These are phyloP conservation scores for Candida boleticola DNA, from an alignment of 805 yeast species.

Conservation along the genomic window DNA sequence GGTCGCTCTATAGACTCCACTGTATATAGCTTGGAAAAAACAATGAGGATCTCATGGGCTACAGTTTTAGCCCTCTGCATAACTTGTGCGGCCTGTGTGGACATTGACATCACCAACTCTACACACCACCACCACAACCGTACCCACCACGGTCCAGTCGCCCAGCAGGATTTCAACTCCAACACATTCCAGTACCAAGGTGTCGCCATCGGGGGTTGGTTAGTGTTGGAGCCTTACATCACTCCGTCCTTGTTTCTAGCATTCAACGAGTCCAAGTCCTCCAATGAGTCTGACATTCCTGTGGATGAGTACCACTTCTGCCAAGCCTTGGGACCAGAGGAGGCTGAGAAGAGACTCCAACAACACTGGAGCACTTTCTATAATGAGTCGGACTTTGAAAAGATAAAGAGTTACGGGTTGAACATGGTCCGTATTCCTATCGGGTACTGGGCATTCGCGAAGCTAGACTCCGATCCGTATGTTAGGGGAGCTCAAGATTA, in stretches of 20 bases:
- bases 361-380: conserved; percentile 60
- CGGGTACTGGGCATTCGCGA: conserved; percentile 77
- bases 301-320: conserved; percentile 62
- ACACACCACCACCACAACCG: too few species aligned
- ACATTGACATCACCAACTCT: too few species aligned
- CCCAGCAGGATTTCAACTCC: background rate
- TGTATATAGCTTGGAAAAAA: too few species aligned
- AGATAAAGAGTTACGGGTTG: conserved; percentile 52
- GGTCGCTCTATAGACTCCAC: too few species aligned
- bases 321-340: conserved; percentile 44
- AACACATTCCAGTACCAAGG: conserved; percentile 8
- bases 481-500: conserved; percentile 65
- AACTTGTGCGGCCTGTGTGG: too few species aligned
- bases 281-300: conserved; percentile 41
- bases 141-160: background rate
- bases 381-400: conserved; percentile 54
- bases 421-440: conserved; percentile 74
- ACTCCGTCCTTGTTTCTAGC: conserved; percentile 59
- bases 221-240: conserved; percentile 67
- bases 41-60: too few species aligned
- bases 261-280: conserved; percentile 23
- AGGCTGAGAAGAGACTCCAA: conserved; percentile 41
- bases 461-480: conserved; percentile 53
- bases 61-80: too few species aligned
- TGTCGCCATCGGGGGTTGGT: conserved; percentile 57